Evolutionary conservation across 208 protist genomes (phyloP).

Genomic region (Wallacemonas sp.): DNA sequence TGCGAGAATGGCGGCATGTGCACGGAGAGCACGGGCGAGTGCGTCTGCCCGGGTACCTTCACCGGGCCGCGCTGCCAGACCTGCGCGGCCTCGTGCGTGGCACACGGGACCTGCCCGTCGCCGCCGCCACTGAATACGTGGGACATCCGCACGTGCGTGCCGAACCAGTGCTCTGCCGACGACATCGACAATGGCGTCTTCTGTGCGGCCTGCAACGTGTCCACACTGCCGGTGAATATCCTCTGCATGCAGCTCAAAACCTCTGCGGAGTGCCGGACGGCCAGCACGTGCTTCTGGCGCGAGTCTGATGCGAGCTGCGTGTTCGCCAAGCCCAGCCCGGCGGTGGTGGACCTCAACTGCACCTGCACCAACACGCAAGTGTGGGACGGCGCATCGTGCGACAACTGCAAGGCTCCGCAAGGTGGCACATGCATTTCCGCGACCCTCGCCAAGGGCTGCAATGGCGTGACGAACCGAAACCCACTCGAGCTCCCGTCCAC

Average conservation of each 20-base stretch:
- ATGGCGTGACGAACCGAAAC: slow-evolving; percentile 26
- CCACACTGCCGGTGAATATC: neutral
- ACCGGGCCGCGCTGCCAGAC: slow-evolving; percentile 46
- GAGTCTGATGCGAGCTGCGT: neutral
- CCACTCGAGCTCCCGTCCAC: slow-evolving; percentile 9
- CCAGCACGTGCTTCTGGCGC: slow-evolving; percentile 35
- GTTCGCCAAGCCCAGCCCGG: neutral
- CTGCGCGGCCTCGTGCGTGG: slow-evolving; percentile 36
- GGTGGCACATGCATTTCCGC: slow-evolving; percentile 33
- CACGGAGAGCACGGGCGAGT: slow-evolving; percentile 29
- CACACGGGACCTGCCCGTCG: slow-evolving; percentile 34
- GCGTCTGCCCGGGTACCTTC: slow-evolving; percentile 42
- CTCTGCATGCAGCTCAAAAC: slow-evolving; percentile 10
- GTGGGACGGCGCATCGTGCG: slow-evolving; percentile 32
- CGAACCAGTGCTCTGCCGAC: slow-evolving; percentile 26
- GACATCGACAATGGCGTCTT: slow-evolving; percentile 18
- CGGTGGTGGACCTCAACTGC: slow-evolving; percentile 2
- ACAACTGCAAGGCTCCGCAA: slow-evolving; percentile 28
- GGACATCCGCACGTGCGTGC: slow-evolving; percentile 50
- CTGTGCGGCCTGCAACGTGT: slow-evolving; percentile 24
- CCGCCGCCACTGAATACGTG: slow-evolving; percentile 13
- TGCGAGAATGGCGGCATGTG: slow-evolving; percentile 59
- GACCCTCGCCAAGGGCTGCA: slow-evolving; percentile 30
- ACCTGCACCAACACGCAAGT: slow-evolving; percentile 28
- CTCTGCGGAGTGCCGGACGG: slow-evolving; percentile 19